Evolutionary conservation across 169 alveolate genomes (phyloP), one percentile per base, ranked within the genome.

Genomic region (Cryptosporidium xiaoi): DNA sequence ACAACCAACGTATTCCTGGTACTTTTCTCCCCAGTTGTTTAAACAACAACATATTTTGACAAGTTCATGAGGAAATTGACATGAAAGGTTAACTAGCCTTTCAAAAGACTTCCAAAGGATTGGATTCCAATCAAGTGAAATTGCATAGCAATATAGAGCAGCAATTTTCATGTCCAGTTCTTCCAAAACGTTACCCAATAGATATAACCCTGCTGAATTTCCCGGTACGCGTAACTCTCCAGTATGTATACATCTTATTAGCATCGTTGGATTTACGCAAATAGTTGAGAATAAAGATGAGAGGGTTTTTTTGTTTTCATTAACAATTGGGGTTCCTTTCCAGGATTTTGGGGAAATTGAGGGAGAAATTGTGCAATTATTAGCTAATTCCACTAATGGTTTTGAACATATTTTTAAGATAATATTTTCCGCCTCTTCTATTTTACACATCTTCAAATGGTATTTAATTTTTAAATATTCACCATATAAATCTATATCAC

Each of bases 61-160:
- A 10, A 62, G 62, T 29, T 77, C 87, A 34, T 77, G 87, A 29
- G 87, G 87, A 29, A 56, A 44, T 44, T 77, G 87, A 34, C 87
- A 77, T 36, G 87, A 77, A 29, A 77, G 20, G 12, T 44, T 44
- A 16, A 60, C 71, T 60, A 77, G 33, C 29, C 77, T 56, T 62
- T 77, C 65, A 60, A 60, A 62, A 24, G 87, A 34, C 18, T 44
- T 62, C 87, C 87, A 77, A 15, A 77, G 62, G 12, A 77, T 36
- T 33, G 87, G 87, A 40, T 77, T 77, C 87, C 87, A 77, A 60
- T 77, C 87, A 18, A 77, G 51, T 16, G 87, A 58, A 1, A 77
- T 60, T 18, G 71, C 87, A 60, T 77, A 77, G 44, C 87, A 77
- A 48, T 77, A 77, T 18, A 77, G 48, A n/a, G 87, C 87, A 44